Percentiles rank a stretch among this genome's conserved stretches.
These are phyloP conservation scores for Thielaviopsis populi DNA, from an alignment of 2,329 filamentous ascomycete species.

Conservation along the genomic window DNA sequence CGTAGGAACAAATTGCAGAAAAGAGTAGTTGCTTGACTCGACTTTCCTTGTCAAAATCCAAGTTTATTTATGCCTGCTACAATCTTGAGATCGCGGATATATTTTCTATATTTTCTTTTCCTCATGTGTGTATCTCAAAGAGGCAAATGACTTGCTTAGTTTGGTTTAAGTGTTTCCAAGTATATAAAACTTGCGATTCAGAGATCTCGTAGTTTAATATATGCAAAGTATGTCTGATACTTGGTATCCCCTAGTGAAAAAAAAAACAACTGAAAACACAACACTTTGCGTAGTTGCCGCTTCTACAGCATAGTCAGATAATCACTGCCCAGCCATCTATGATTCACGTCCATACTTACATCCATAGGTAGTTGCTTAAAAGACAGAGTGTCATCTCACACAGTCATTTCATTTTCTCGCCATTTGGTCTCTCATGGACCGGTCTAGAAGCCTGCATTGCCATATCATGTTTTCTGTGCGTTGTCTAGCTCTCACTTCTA, in stretches of 20 bases:
- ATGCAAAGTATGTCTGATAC: background rate
- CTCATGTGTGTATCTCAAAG: background rate
- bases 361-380: background rate
- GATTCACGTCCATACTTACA: background rate
- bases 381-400: slow-evolving; percentile 1
- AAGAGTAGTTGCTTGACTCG: background rate
- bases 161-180: slow-evolving; percentile 15
- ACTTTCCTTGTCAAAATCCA: background rate
- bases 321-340: background rate
- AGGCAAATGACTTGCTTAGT: slow-evolving; percentile 4
- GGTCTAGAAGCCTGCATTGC: background rate
- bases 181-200: slow-evolving; percentile 10
- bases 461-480: background rate
- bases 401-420: background rate
- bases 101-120: background rate
- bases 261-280: background rate
- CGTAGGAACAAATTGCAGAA: background rate
- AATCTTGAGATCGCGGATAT: background rate
- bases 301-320: background rate
- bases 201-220: background rate
- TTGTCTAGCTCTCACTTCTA: background rate
- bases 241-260: background rate
- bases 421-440: background rate
- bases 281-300: background rate
- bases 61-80: background rate